Base-by-base conservation (phyloP, 2,329 filamentous ascomycete genomes). In the Domatiomyces globalis region DNA sequence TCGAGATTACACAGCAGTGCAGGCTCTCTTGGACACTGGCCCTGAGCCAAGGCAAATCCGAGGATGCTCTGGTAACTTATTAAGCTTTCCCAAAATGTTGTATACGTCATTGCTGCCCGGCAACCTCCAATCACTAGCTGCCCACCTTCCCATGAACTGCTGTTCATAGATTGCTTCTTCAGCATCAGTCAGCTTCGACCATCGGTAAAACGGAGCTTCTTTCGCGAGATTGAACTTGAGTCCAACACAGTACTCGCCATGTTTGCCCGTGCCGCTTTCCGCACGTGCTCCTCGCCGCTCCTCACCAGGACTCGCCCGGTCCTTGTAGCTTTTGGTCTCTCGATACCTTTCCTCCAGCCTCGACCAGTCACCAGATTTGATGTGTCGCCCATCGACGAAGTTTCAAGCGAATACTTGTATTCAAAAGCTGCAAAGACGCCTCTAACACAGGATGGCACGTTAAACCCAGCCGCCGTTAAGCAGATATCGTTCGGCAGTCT, bases 401-500 rank as follows among this genome's bases (percentile, higher is more conserved):
- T 39, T 5, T 39, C 33, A 39, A 39, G 56, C 59, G 15, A 57
- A 58, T 39, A 55, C 49, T 17, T 56, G 45, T 33, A 5, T 47
- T 10, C 55, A 36, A 58, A 54, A 49, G 58, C 58, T 48, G 55
- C 53, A 15, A 56, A 50, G 43, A 58, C 51, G 7, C 48, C 45
- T 10, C 20, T 47, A 15, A 36, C 12, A 18, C 17, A 19, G 17
- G 36, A 29, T 25, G 39, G 36, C 22, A 10, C n/a, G 17, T 29
- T 59, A 49, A 61, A 59, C 39, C 58, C 57, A 5, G 53, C 54
- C 5, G 58, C 63, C 36, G 68, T 71, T 60, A 66, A 67, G 15
- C 70, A 73, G 59, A 63, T 72, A 45, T 71, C 69, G 56, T 45
- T 72, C 50, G 71, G 71, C 1, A 71, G 70, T 54, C 67, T 72